phyloP scores from a whole-genome alignment of 83 land plant species.

The Thuja plicata region DNA sequence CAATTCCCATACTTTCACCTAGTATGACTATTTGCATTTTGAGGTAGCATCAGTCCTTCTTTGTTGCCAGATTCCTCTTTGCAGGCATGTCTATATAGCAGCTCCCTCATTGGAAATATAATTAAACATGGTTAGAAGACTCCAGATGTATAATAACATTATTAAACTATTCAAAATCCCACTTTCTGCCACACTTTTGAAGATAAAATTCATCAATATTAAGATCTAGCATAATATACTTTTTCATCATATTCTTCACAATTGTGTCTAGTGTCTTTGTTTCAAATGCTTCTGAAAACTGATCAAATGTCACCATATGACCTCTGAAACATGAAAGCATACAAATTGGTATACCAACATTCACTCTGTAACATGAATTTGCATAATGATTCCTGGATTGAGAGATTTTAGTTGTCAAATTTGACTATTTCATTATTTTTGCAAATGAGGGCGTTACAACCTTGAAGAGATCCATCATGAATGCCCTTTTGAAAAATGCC shows the following conservation, averaged over 20 bases:
- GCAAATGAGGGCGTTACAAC: too few species aligned
- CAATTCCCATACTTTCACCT: conserved; percentile 82
- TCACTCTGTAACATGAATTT: too few species aligned
- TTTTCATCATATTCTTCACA: conserved; percentile 60
- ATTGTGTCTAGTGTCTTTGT: too few species aligned
- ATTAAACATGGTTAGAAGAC: conserved; percentile 63
- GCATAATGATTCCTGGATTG: too few species aligned
- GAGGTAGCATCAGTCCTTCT: background rate
- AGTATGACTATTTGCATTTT: conserved; percentile 51
- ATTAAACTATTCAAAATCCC: conserved; percentile 99
- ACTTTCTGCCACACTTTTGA: conserved; percentile 66
- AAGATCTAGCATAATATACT: conserved; percentile 67
- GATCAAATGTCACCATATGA: too few species aligned
- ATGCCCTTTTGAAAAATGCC: too few species aligned
- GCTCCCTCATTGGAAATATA: conserved; percentile 80
- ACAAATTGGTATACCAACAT: too few species aligned
- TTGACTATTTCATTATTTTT: too few species aligned
- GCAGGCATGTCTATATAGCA: conserved; percentile 73
- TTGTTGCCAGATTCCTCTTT: conserved; percentile 9
- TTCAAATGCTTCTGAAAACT: too few species aligned
- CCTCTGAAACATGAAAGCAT: too few species aligned
- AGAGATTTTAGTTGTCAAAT: too few species aligned
- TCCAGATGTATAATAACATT: conserved; percentile 50
- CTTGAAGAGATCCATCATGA: too few species aligned
- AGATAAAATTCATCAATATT: conserved; percentile 66